A percentile compares a stretch with the other conserved stretches of the same genome.
These are phyloP conservation scores for Ammopiptanthus mongolicus DNA, from an alignment of 306 rosid genomes.

Conservation along the genomic window DNA sequence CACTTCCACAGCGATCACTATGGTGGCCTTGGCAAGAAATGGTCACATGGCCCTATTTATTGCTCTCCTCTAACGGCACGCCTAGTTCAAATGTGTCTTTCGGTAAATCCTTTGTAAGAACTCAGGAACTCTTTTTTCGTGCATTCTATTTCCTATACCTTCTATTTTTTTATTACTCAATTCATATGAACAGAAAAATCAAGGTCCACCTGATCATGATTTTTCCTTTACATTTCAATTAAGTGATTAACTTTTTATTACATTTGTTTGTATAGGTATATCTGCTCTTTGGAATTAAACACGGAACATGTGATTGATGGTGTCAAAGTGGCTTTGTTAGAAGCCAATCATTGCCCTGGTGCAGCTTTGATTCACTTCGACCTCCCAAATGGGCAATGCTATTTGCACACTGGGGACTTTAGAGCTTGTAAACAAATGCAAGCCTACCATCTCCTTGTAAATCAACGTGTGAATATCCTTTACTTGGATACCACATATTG, in stretches of 20 bases:
- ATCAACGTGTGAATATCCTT: slow-evolving; percentile 42
- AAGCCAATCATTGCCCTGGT: slow-evolving; percentile 60
- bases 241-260: not conserved
- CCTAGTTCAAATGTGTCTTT: slow-evolving; percentile 44
- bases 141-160: not conserved
- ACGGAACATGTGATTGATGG: slow-evolving; percentile 34
- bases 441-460: slow-evolving; percentile 28
- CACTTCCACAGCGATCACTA: slow-evolving; percentile 52
- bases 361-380: slow-evolving; percentile 50
- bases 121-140: not conserved
- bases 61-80: slow-evolving; percentile 45
- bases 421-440: slow-evolving; percentile 51
- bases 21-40: slow-evolving; percentile 52
- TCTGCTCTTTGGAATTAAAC: slow-evolving; percentile 40
- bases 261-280: slow-evolving; percentile 33
- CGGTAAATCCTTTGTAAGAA: slow-evolving; percentile 47
- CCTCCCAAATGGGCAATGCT: slow-evolving; percentile 41
- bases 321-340: slow-evolving; percentile 45
- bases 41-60: slow-evolving; percentile 57
- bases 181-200: not conserved
- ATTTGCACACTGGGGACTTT: slow-evolving; percentile 56
- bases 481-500: slow-evolving; percentile 58
- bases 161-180: not conserved
- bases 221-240: slow-evolving; percentile 3
- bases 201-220: not conserved